Percentiles rank a stretch among this genome's conserved stretches.
Evolutionary conservation across 345 rosid genomes (phyloP).

Genomic region (Eucalyptus caleyi): DNA sequence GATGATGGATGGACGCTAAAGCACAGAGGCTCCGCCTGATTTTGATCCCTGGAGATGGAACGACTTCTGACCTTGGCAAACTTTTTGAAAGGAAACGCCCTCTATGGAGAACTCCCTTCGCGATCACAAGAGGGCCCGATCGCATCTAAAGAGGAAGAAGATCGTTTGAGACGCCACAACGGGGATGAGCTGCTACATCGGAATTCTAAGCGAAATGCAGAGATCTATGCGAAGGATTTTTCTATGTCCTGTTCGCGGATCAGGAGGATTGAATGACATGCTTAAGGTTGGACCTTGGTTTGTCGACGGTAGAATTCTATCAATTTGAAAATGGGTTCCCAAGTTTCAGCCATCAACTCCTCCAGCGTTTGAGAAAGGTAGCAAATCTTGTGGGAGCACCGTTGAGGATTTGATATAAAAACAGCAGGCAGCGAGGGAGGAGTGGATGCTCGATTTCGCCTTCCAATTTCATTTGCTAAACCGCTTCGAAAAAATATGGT

Average conservation of each 20-base stretch:
- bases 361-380: background rate
- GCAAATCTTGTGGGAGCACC: background rate
- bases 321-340: background rate
- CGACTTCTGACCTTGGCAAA: background rate
- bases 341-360: background rate
- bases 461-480: background rate
- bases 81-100: background rate
- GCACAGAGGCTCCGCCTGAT: background rate
- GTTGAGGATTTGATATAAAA: background rate
- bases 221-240: background rate
- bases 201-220: background rate
- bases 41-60: background rate
- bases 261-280: background rate
- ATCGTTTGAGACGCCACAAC: background rate
- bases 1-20: background rate
- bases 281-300: background rate
- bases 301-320: background rate
- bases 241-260: background rate
- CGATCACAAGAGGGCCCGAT: background rate
- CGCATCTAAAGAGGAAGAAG: background rate
- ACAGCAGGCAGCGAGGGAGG: background rate
- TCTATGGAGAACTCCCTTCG: background rate
- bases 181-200: background rate
- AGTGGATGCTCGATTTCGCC: background rate
- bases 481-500: background rate